phyloP scores from a whole-genome alignment of 2,329 filamentous ascomycete species.

The Lizonia empirigonia region DNA sequence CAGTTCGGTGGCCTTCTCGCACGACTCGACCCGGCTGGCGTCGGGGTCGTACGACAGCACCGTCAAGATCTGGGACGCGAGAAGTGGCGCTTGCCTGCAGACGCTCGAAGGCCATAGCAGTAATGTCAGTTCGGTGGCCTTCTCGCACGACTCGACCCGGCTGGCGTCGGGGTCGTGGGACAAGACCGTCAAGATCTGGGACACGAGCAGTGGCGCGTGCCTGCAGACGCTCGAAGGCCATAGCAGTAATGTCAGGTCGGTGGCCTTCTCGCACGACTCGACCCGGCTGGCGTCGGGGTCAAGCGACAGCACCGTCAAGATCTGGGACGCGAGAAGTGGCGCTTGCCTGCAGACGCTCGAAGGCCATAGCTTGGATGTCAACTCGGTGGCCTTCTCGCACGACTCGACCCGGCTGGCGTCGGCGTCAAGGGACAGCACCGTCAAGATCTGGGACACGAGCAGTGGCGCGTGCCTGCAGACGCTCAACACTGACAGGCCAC shows the following conservation, averaged over 20 bases:
- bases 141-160: slow-evolving; percentile 1
- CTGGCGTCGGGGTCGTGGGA: neutral
- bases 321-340: slow-evolving; percentile 1
- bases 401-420: slow-evolving; percentile 26
- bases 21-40: slow-evolving; percentile 22
- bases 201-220: slow-evolving; percentile 17
- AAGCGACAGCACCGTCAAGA: neutral
- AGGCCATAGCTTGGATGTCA: too few relatives aligned
- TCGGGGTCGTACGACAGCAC: slow-evolving; percentile 20
- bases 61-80: slow-evolving; percentile 26
- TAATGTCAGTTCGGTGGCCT: slow-evolving; percentile 21
- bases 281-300: neutral
- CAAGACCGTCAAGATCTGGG: slow-evolving; percentile 23
- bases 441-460: too few relatives aligned
- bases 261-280: neutral
- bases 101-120: slow-evolving; percentile 21
- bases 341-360: neutral
- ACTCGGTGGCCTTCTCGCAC: slow-evolving; percentile 30
- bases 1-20: slow-evolving; percentile 29
- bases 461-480: slow-evolving; percentile 21
- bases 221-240: slow-evolving; percentile 21
- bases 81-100: slow-evolving; percentile 19
- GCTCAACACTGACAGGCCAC: too few relatives aligned
- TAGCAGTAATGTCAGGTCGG: neutral
- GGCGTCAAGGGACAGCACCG: too few relatives aligned